Evolutionary conservation across 768 basidiomycete genomes (phyloP).

Genomic region (Mycena maculata): DNA sequence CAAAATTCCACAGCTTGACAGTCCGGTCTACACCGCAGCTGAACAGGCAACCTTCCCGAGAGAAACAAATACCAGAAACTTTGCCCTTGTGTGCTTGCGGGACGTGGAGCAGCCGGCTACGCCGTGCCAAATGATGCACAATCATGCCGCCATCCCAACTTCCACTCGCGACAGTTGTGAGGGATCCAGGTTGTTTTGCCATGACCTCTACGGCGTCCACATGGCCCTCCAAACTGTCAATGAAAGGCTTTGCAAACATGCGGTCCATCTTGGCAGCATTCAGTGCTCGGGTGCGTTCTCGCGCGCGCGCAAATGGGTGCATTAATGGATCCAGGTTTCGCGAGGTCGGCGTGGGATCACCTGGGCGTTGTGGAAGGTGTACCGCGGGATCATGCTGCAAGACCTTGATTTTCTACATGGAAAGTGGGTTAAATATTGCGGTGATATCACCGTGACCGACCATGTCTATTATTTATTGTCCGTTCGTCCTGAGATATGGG

Average conservation of each 20-base stretch:
- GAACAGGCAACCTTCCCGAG: conserved; percentile 69
- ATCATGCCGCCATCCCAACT: conserved; percentile 98
- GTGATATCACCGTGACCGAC: background rate
- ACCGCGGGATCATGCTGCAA: conserved; percentile 84
- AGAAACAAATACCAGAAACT: conserved; percentile 84
- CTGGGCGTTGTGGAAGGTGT: conserved; percentile 79
- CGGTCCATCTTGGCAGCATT: conserved; percentile 97
- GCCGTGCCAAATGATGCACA: conserved; percentile 80
- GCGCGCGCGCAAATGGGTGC: conserved; percentile 92
- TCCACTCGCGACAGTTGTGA: conserved; percentile 87
- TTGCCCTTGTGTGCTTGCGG: conserved; percentile 86
- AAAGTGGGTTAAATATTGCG: background rate
- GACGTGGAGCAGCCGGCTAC: conserved; percentile 65
- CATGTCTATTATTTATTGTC: too few species aligned
- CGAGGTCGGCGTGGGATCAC: conserved; percentile 88
- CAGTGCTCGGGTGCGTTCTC: conserved; percentile 93
- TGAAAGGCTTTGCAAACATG: conserved; percentile 98
- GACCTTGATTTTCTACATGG: conserved; percentile 83
- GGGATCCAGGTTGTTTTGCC: conserved; percentile 74
- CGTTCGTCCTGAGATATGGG: too few species aligned
- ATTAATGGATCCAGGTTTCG: conserved; percentile 95
- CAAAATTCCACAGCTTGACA: conserved; percentile 83
- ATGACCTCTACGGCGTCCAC: conserved; percentile 93
- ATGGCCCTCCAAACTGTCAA: conserved; percentile 91
- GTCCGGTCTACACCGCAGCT: conserved; percentile 88